These are phyloP conservation scores for Volvox africanus DNA, from an alignment of 139 green algal species.

Conservation along the genomic window DNA sequence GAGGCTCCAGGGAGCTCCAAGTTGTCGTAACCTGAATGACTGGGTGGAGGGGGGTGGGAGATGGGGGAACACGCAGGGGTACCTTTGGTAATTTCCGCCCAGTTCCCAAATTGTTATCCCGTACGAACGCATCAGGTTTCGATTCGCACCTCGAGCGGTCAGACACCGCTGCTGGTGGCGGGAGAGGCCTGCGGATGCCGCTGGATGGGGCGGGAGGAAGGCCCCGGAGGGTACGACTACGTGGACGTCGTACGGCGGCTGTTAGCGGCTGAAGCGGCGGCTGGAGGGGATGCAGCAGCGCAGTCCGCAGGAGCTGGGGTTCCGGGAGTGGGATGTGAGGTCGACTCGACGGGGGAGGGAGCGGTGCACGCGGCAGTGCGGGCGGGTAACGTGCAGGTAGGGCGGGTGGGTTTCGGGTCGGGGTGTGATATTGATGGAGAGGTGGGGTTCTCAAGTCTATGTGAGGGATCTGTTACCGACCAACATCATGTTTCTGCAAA, in stretches of 20 bases:
- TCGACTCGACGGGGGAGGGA: constrained; percentile 12
- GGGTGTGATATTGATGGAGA: no score
- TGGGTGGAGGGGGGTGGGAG: no score
- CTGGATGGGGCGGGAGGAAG: not conserved
- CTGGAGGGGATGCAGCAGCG: not conserved
- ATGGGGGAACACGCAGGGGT: no score
- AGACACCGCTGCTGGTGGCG: constrained; percentile 40
- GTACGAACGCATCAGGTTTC: no score
- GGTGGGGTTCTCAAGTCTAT: no score
- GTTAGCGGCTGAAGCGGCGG: not conserved
- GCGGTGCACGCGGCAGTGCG: constrained; percentile 21
- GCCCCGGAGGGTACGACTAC: constrained; percentile 18
- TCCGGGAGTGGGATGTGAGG: not conserved
- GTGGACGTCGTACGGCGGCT: no score
- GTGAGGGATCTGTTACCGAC: no score
- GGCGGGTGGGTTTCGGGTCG: not conserved
- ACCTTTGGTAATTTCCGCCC: no score
- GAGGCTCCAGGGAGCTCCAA: not conserved
- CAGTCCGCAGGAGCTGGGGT: not conserved
- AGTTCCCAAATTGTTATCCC: no score
- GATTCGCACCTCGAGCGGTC: not conserved
- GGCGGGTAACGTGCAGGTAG: constrained; percentile 8
- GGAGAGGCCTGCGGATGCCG: constrained; percentile 29
- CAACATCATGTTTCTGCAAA: no score
- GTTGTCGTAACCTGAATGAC: not conserved